These are phyloP conservation scores for Fraxinus quadrangulata DNA, from an alignment of 257 asterid species.

Conservation along the genomic window DNA sequence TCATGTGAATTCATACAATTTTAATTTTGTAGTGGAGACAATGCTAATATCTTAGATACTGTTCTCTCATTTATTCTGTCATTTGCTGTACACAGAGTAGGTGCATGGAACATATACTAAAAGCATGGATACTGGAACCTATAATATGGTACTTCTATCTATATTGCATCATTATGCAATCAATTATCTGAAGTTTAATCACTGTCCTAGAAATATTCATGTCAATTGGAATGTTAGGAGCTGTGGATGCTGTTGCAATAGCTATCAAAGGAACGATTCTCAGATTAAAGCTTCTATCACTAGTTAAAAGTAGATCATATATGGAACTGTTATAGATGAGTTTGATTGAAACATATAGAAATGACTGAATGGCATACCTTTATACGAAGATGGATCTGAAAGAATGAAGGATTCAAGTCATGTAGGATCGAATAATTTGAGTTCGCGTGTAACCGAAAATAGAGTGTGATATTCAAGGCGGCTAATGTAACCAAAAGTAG, in stretches of 20 bases:
- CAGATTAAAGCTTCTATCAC: slow-evolving; percentile 4
- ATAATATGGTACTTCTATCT: slow-evolving; percentile 29
- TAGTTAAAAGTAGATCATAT: slow-evolving; percentile 22
- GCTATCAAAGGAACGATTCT: slow-evolving; percentile 5
- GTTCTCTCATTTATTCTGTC: slow-evolving; percentile 29
- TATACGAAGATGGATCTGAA: neutral
- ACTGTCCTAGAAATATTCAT: slow-evolving; percentile 17
- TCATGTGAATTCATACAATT: neutral
- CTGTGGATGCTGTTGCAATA: slow-evolving; percentile 9
- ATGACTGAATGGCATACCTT: neutral
- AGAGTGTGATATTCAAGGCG: neutral
- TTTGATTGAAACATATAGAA: neutral
- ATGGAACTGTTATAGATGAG: neutral
- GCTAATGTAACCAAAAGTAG: too few species aligned
- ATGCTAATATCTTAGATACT: slow-evolving; percentile 16
- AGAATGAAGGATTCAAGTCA: neutral
- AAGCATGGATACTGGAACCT: slow-evolving; percentile 33
- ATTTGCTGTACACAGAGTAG: slow-evolving; percentile 34
- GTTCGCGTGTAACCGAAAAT: neutral
- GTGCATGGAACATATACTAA: slow-evolving; percentile 39
- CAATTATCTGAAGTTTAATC: slow-evolving; percentile 11
- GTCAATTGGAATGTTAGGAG: slow-evolving; percentile 6
- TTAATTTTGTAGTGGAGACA: neutral
- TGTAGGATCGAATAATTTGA: neutral
- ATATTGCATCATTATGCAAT: slow-evolving; percentile 22